Evolutionary conservation across 1,284 basidiomycete species (phyloP), one percentile per base, ranked within the genome.

Genomic region (Vanrija pseudolonga): DNA sequence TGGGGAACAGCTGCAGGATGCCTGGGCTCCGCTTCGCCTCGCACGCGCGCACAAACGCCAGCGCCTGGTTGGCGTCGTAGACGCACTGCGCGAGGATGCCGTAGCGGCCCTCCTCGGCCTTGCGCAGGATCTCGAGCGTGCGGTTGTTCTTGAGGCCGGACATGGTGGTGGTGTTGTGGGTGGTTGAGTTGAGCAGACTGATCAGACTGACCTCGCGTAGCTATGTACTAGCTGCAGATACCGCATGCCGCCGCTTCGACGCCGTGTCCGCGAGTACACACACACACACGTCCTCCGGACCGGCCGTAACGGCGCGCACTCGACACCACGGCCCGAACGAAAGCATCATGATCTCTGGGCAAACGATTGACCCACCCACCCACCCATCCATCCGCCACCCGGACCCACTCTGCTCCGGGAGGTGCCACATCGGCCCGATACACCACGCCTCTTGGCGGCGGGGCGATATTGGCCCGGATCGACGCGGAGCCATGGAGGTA

Each of bases 1-100:
- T 60, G 26, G 75, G 75, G 62, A 77, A 77, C 23, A 77, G 62
- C 57, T 74, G 70, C 5, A 72, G 60, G 48, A 77, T 75, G 2
- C 73, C 73, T 2, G 75, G 75, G 0, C 71, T 69, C 15, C 64
- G 63, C 50, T 61, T 60, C 19, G 63, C 45, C 61, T 77, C 75
- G 24, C 71, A 71, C 19, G 71, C 74, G 22, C 72, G 64, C 23
- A 77, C 70, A 17, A 72, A 67, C 18, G 66, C 75, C 17, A 71
- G 60, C 12, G 69, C 74, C 28, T 67, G 65, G 42, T 66, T 60
- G 6, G 68, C 64, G 47, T 77, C 75, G 62, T 77, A 76, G 51
- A 65, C 66, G 46, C 24, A 42, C 53, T 70, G 67, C 3, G 71
- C 66, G 42, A 72, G 59, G 49, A 76, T 58, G 56, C 68, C 66